Percentiles rank a stretch among this genome's conserved stretches.
Conservation (phyloP, 2,329 filamentous ascomycete genomes). For the Ampelomyces quisqualis region DNA sequence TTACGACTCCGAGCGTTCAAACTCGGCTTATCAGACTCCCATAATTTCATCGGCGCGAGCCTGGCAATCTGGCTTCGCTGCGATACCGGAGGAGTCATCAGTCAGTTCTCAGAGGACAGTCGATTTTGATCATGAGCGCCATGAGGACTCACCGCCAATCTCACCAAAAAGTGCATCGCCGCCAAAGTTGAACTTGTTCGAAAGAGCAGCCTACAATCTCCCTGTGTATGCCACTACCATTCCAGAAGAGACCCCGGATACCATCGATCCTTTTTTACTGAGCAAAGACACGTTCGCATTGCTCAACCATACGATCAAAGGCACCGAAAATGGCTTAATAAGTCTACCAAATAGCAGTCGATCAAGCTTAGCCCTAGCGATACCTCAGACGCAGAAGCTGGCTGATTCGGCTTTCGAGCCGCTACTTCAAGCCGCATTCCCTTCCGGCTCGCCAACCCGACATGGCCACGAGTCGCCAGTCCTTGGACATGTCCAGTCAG, state of each 20-base stretch:
- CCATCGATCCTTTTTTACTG: constrained; percentile 30
- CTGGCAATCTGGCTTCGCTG: constrained; percentile 28
- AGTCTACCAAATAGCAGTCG: constrained; percentile 9
- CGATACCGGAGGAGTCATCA: constrained; percentile 29
- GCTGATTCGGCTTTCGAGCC: constrained; percentile 22
- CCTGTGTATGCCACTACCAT: constrained; percentile 38
- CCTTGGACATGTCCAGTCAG: constrained; percentile 12
- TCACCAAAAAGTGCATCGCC: constrained; percentile 42
- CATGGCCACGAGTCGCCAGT: constrained; percentile 10
- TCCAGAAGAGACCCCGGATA: constrained; percentile 23
- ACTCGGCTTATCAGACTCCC: constrained; percentile 22
- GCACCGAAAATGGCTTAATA: constrained; percentile 9
- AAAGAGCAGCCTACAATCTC: constrained; percentile 17
- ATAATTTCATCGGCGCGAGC: constrained; percentile 10
- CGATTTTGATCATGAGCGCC: constrained; percentile 9
- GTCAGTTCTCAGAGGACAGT: constrained; percentile 14
- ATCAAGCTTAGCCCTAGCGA: constrained; percentile 9
- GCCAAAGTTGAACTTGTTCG: constrained; percentile 14
- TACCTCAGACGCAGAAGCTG: constrained; percentile 12
- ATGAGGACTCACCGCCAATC: constrained; percentile 39
- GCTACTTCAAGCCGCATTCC: constrained; percentile 25
- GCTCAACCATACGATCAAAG: constrained; percentile 20
- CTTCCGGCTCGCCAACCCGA: constrained; percentile 12
- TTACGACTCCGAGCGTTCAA: constrained; percentile 23
- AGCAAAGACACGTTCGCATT: constrained; percentile 25